Conservation (phyloP, 2,329 filamentous ascomycete genomes). For the Fusarium decemcellulare region DNA sequence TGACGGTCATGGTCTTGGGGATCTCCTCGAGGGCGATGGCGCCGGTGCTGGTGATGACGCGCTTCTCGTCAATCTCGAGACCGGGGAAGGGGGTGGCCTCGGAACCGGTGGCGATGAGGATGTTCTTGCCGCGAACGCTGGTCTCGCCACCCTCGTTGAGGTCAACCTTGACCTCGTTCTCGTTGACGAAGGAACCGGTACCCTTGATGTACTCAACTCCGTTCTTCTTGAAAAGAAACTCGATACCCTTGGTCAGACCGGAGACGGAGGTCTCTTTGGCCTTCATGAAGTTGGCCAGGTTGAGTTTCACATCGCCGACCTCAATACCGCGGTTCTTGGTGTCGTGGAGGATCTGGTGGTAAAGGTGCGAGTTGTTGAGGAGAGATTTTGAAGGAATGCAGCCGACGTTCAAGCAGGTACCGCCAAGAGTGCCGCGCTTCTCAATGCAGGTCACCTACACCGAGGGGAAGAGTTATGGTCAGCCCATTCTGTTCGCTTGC, state of each 20-base stretch:
- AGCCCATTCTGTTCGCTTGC: conserved; percentile 26
- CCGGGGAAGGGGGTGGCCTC: conserved; percentile 98
- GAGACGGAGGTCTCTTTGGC: conserved; percentile 94
- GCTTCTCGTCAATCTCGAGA: conserved; percentile 96
- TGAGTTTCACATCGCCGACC: conserved; percentile 96
- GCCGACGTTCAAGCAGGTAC: conserved; percentile 98
- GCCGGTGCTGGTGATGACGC: conserved; percentile 95
- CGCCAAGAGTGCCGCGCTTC: conserved; percentile 94
- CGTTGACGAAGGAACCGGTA: conserved; percentile 86
- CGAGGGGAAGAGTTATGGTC: conserved; percentile 16
- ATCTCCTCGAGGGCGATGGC: conserved; percentile 91
- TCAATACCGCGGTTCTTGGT: conserved; percentile 98
- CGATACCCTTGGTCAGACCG: conserved; percentile 95
- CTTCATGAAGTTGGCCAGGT: conserved; percentile 97
- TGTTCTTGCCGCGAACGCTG: conserved; percentile 92
- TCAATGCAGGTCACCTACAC: conserved; percentile 93
- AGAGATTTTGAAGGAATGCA: conserved; percentile 99
- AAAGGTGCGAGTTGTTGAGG: conserved; percentile 99
- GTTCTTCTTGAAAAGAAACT: conserved; percentile 99
- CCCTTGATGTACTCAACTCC: conserved; percentile 98
- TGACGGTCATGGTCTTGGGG: conserved; percentile 96
- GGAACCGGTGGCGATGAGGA: conserved; percentile 95
- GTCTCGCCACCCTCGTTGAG: conserved; percentile 94
- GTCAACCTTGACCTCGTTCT: conserved; percentile 92
- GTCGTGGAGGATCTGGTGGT: conserved; percentile 97